phyloP scores from a whole-genome alignment of 768 basidiomycete genomes.

The Boletus reticulatus region DNA sequence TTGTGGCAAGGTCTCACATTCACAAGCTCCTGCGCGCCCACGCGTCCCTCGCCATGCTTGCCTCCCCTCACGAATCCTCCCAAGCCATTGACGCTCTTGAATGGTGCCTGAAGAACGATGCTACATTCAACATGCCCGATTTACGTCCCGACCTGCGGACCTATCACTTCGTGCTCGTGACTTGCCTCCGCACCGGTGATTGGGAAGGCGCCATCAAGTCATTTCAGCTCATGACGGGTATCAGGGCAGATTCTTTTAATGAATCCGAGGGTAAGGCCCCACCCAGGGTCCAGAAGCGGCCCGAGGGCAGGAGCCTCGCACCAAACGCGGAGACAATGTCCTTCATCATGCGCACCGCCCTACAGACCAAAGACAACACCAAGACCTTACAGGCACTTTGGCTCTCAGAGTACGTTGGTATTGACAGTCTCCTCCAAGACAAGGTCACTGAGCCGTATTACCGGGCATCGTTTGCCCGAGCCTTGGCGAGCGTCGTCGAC shows the following conservation, averaged over 20 bases:
- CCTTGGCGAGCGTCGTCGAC: slow-evolving; percentile 41
- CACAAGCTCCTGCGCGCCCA: slow-evolving; percentile 61
- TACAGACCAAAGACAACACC: slow-evolving; percentile 46
- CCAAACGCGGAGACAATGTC: slow-evolving; percentile 57
- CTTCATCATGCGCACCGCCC: slow-evolving; percentile 56
- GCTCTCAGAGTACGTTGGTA: slow-evolving; percentile 49
- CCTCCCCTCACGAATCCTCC: slow-evolving; percentile 38
- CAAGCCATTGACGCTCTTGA: slow-evolving; percentile 58
- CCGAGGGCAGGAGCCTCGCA: slow-evolving; percentile 41
- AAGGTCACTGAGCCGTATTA: slow-evolving; percentile 33
- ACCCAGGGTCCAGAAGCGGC: slow-evolving; percentile 42
- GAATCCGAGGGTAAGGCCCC: slow-evolving; percentile 34
- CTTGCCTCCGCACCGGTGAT: slow-evolving; percentile 63
- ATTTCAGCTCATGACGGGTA: slow-evolving; percentile 76
- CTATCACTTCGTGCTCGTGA: slow-evolving; percentile 59
- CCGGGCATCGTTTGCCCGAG: slow-evolving; percentile 47
- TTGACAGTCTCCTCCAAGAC: slow-evolving; percentile 34
- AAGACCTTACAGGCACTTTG: slow-evolving; percentile 61
- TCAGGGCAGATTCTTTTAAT: slow-evolving; percentile 48
- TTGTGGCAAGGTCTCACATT: slow-evolving; percentile 53
- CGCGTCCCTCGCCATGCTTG: slow-evolving; percentile 38
- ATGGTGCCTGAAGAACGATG: slow-evolving; percentile 66
- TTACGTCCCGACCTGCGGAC: slow-evolving; percentile 37
- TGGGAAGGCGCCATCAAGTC: slow-evolving; percentile 56
- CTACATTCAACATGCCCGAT: slow-evolving; percentile 43